phyloP scores from a whole-genome alignment of 2,329 filamentous ascomycete genomes.

The Pseudopyricularia cyperi region DNA sequence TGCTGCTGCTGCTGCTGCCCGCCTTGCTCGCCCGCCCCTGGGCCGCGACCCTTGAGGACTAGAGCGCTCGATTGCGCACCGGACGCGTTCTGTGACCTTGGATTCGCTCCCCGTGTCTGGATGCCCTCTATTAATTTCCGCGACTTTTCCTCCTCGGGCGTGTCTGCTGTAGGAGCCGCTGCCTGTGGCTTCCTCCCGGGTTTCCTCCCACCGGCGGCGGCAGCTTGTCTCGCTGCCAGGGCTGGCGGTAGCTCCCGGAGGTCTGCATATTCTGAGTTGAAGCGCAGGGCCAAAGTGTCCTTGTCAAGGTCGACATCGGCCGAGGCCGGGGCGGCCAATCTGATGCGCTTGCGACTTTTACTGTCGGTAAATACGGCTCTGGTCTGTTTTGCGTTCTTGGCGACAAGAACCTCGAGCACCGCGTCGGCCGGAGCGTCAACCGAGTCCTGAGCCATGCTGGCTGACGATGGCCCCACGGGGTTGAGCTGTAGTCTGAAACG shows the following conservation, averaged over 20 bases:
- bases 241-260: conserved; percentile 66
- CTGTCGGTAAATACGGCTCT: conserved; percentile 23
- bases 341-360: conserved; percentile 17
- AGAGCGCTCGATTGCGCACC: conserved; percentile 20
- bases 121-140: conserved; percentile 57
- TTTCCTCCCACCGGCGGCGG: conserved; percentile 43
- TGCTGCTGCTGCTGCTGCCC: conserved; percentile 7
- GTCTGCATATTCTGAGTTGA: conserved; percentile 63
- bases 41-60: conserved; percentile 19
- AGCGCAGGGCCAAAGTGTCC: conserved; percentile 39
- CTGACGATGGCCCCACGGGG: neutral
- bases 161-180: conserved; percentile 18
- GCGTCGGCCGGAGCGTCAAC: conserved; percentile 9
- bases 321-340: conserved; percentile 19
- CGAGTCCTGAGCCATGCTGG: conserved; percentile 17
- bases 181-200: conserved; percentile 36
- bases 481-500: neutral
- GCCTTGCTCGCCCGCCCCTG: conserved; percentile 6
- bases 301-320: conserved; percentile 23
- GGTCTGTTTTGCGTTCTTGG: conserved; percentile 26
- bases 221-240: conserved; percentile 68
- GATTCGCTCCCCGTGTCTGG: conserved; percentile 19
- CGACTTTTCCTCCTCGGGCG: conserved; percentile 28
- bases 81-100: conserved; percentile 14
- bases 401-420: conserved; percentile 22